Evolutionary conservation across 306 rosid species (phyloP), one percentile per base, ranked within the genome.

Genomic region (Corylus americana): DNA sequence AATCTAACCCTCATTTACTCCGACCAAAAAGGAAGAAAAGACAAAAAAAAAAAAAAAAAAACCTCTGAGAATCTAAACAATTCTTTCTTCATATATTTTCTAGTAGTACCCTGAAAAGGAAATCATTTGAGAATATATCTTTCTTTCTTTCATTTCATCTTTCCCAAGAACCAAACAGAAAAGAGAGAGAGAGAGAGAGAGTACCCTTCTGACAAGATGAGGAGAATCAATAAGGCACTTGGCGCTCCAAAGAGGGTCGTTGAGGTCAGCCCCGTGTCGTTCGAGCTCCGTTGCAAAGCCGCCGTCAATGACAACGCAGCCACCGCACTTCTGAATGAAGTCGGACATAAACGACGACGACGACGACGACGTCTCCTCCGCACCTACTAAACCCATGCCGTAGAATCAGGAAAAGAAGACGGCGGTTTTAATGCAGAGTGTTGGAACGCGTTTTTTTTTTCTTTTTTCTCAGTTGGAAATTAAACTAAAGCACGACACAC

Each of bases 191-290:
- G 66, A 44, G 64, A 61, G 12, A 54, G 53, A 12, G 22, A 35
- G 79, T 88, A 94, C 98, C 92, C 94, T 86, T 77, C 92, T 78
- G 45, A 92, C 89, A 25, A 95, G 95, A 44, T 95, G 96, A 3
- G 98, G 87, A 0, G 98, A 91, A 39, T 58, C 82, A 66, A 92
- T 37, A 45, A 95, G 97, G 88, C 98, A 95, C 82, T 90, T 95
- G 81, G 98, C 95, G 84, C 98, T 92, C 98, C 98, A 95, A 2
- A 95, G 91, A 73, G 97, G 91, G 77, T 95, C 98, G 74, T 92
- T 78, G 49, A 95, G 92, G 81, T 95, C 94, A 29, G 97, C 97
- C 0, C 97, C 98, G 27, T 86, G 98, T 25, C 98, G 90, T 84
- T 95, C 97, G 7, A 95, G 92, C 84, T 95, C 98, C 0, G 98